phyloP scores from a whole-genome alignment of 2,329 filamentous ascomycete genomes.

The Colletotrichum orchidophilum region DNA sequence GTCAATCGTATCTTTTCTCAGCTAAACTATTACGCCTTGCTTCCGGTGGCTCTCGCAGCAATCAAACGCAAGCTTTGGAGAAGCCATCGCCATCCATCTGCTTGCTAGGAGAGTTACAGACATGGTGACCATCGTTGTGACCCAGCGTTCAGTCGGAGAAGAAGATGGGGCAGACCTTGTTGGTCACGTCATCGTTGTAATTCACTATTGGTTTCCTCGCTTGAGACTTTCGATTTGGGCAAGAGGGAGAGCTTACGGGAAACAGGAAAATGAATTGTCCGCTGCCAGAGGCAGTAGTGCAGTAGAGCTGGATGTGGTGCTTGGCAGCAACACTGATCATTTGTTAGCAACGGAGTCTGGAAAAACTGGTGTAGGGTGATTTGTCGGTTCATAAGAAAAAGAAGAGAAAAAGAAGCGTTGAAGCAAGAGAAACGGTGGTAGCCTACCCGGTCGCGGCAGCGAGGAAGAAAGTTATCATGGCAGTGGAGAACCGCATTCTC shows the following conservation, averaged over 20 bases:
- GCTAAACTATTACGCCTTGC: not conserved
- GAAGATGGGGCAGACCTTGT: conserved; percentile 7
- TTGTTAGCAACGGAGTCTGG: not conserved
- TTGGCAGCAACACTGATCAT: not conserved
- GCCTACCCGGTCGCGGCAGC: not conserved
- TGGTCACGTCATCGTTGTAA: not conserved
- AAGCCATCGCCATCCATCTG: conserved; percentile 2
- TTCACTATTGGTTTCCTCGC: not conserved
- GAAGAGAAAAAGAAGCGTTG: not conserved
- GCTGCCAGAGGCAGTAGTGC: not conserved
- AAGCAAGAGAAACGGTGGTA: not conserved
- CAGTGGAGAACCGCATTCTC: not conserved
- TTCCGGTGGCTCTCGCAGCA: not conserved
- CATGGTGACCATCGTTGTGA: not conserved
- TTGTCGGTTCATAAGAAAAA: not conserved
- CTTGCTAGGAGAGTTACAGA: conserved; percentile 9
- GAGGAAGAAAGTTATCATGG: not conserved
- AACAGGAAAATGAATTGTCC: conserved; percentile 7
- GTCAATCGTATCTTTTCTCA: not conserved
- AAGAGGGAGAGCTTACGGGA: not conserved
- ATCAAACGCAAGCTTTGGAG: not conserved
- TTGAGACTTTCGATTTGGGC: too few species aligned
- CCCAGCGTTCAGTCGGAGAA: conserved; percentile 9
- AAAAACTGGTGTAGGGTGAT: not conserved
- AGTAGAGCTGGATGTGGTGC: not conserved